These are phyloP conservation scores for Boletus barrowsii DNA, from an alignment of 768 basidiomycete genomes.

Conservation along the genomic window DNA sequence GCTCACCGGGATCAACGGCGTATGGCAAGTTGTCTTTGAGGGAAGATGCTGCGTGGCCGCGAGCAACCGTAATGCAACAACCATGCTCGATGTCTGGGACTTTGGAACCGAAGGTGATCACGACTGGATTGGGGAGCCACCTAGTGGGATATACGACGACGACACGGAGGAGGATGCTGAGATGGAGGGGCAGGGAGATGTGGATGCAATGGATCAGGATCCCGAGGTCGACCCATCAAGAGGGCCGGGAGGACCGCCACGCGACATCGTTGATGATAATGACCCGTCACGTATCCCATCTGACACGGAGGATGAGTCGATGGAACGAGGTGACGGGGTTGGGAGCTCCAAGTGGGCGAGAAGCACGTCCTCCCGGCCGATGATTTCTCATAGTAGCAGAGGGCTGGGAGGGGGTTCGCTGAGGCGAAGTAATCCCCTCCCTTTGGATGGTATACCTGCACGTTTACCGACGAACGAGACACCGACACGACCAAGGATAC, in stretches of 20 bases:
- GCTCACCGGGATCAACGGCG: conserved; percentile 86
- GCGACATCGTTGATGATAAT: conserved; percentile 28
- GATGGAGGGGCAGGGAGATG: conserved; percentile 53
- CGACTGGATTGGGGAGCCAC: conserved; percentile 81
- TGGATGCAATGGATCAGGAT: conserved; percentile 74
- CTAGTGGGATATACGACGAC: conserved; percentile 72
- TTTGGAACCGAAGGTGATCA: conserved; percentile 73
- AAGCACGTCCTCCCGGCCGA: conserved; percentile 18
- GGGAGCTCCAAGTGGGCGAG: conserved; percentile 32
- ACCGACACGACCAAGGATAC: conserved; percentile 58
- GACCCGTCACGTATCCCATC: conserved; percentile 24
- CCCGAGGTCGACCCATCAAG: conserved; percentile 35
- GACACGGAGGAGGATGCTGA: conserved; percentile 46
- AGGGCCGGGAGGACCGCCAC: conserved; percentile 22
- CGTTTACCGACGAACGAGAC: conserved; percentile 48
- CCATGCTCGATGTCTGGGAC: conserved; percentile 88
- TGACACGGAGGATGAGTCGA: conserved; percentile 32
- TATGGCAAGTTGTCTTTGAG: conserved; percentile 98
- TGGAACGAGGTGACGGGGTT: conserved; percentile 29
- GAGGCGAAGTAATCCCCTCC: conserved; percentile 26
- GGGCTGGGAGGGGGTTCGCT: conserved; percentile 17
- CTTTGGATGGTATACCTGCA: conserved; percentile 34
- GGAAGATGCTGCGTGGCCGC: conserved; percentile 94
- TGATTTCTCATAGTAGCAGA: conserved; percentile 16
- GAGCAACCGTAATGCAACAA: conserved; percentile 73